Percentiles rank a stretch among this genome's conserved stretches.
These are phyloP conservation scores for Penicillium sumatraense DNA, from an alignment of 2,329 filamentous ascomycete species.

Conservation along the genomic window DNA sequence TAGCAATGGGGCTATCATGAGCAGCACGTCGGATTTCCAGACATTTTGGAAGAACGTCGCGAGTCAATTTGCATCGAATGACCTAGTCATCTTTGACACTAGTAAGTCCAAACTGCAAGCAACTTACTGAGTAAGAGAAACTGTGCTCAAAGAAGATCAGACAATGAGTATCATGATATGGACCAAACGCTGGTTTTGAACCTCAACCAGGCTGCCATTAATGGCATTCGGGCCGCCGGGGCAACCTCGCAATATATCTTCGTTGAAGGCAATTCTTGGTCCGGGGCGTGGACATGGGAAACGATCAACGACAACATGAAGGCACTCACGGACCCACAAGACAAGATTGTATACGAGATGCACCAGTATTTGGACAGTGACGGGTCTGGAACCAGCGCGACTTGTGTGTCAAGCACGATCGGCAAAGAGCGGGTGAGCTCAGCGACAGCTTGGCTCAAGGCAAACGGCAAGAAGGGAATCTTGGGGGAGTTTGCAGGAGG, in stretches of 20 bases:
- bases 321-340: conserved; percentile 54
- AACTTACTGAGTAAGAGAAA: neutral
- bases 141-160: conserved; percentile 21
- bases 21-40: conserved; percentile 57
- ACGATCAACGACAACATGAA: conserved; percentile 49
- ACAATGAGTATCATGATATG: conserved; percentile 70
- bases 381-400: conserved; percentile 55
- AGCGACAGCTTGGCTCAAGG: conserved; percentile 60
- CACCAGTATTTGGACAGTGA: conserved; percentile 66
- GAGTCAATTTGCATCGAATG: conserved; percentile 57
- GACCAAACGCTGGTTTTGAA: conserved; percentile 62
- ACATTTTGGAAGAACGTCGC: conserved; percentile 64
- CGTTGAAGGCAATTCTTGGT: conserved; percentile 59
- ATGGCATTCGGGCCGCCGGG: conserved; percentile 64
- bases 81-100: conserved; percentile 66
- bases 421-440: conserved; percentile 51
- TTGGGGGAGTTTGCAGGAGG: conserved; percentile 62
- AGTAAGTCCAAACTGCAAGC: conserved; percentile 35
- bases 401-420: conserved; percentile 59
- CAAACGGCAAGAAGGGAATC: conserved; percentile 57
- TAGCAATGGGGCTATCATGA: conserved; percentile 52
- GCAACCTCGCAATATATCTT: conserved; percentile 63
- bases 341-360: conserved; percentile 65
- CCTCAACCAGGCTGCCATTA: conserved; percentile 68
- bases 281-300: conserved; percentile 56